phyloP scores from a whole-genome alignment of 1,284 basidiomycete species.

The Tilletia indica region DNA sequence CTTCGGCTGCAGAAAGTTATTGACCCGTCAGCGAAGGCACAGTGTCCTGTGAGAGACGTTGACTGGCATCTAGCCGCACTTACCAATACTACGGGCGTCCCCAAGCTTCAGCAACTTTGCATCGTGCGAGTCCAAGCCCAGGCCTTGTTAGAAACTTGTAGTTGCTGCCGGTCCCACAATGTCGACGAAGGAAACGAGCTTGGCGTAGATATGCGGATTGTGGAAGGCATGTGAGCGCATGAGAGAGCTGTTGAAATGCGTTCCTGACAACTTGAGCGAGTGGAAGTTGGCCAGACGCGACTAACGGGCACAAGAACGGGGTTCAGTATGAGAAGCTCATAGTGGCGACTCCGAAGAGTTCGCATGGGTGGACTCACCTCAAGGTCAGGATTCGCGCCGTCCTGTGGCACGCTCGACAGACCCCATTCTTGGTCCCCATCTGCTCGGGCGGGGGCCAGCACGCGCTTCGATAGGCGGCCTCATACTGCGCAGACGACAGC shows the following conservation, averaged over 20 bases:
- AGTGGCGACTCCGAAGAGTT: not conserved
- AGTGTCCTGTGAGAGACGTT: too few species aligned
- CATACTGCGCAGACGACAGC: not conserved
- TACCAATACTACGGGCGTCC: constrained; percentile 3
- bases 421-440: not conserved
- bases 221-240: constrained; percentile 85
- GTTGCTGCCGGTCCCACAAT: constrained; percentile 65
- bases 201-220: constrained; percentile 88
- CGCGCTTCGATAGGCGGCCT: not conserved
- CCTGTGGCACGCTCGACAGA: not conserved
- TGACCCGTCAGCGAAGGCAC: not conserved
- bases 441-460: not conserved
- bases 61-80: not conserved
- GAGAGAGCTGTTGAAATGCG: constrained; percentile 90
- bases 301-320: not conserved
- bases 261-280: constrained; percentile 66
- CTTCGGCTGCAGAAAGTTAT: not conserved
- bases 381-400: not conserved
- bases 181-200: constrained; percentile 85
- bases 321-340: not conserved
- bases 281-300: constrained; percentile 70
- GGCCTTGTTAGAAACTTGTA: constrained; percentile 4
- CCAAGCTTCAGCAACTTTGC: not conserved
- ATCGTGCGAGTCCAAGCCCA: not conserved
- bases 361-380: not conserved